phyloP scores from a whole-genome alignment of 164 flowering plant species.

The Aristolochia californica region DNA sequence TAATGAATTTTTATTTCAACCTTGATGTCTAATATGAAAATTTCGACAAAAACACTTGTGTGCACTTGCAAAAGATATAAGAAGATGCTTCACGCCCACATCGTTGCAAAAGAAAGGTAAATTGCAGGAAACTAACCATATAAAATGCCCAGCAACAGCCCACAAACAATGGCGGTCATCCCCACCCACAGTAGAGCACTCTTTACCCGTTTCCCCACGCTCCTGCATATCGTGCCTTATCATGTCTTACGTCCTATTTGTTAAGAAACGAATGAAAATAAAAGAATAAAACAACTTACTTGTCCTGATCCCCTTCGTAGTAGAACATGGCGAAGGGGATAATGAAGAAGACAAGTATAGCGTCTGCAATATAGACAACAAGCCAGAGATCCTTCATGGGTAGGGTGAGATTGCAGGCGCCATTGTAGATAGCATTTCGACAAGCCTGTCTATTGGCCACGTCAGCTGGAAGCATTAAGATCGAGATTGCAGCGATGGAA shows the following conservation, averaged over 20 bases:
- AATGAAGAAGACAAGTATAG: slow-evolving; percentile 81
- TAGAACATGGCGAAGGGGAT: slow-evolving; percentile 97
- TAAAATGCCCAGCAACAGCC: slow-evolving; percentile 53
- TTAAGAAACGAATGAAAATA: background rate
- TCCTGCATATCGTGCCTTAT: slow-evolving; percentile 27
- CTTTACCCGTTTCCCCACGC: slow-evolving; percentile 39
- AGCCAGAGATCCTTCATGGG: slow-evolving; percentile 99
- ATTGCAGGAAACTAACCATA: slow-evolving; percentile 37
- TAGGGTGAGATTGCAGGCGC: slow-evolving; percentile 83
- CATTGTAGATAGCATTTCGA: slow-evolving; percentile 77
- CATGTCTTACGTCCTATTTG: background rate
- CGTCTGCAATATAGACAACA: slow-evolving; percentile 75
- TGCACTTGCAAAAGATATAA: background rate
- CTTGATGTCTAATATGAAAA: no score
- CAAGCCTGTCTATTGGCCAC: slow-evolving; percentile 98
- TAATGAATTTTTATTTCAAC: no score
- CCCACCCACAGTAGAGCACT: slow-evolving; percentile 57
- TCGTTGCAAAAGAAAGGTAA: background rate
- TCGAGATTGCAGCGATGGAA: slow-evolving; percentile 80
- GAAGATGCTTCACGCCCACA: background rate
- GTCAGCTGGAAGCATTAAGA: slow-evolving; percentile 95
- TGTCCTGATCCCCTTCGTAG: slow-evolving; percentile 98
- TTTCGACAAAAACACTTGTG: no score
- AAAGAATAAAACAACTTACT: slow-evolving; percentile 27
- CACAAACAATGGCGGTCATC: slow-evolving; percentile 50